A percentile compares a stretch with the other conserved stretches of the same genome.
phyloP scores from a whole-genome alignment of 1,139 yeast genomes.

The Yamadazyma atmosphaerica region DNA sequence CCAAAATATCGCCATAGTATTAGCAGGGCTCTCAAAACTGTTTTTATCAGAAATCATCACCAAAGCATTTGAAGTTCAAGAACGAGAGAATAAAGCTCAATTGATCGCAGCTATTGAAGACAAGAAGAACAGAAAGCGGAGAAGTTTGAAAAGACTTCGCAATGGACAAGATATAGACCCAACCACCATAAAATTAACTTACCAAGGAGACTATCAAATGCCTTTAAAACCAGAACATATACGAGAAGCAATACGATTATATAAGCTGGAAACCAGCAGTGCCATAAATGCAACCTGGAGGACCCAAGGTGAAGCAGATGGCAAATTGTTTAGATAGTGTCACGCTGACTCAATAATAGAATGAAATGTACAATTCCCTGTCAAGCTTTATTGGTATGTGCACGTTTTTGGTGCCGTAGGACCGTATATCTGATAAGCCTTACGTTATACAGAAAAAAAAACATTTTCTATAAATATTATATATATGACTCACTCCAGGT shows the following conservation, averaged over 20 bases:
- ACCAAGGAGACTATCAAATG: conserved; percentile 45
- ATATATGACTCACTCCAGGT: background rate
- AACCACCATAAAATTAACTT: conserved; percentile 29
- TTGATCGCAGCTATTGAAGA: conserved; percentile 37
- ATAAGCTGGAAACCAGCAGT: conserved; percentile 66
- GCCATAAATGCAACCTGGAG: conserved; percentile 65
- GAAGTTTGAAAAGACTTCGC: conserved; percentile 28
- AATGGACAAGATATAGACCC: conserved; percentile 28
- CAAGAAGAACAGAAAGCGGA: conserved; percentile 34
- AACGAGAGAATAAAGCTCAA: conserved; percentile 50
- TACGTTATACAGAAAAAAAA: too few relatives aligned
- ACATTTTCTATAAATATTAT: too few relatives aligned
- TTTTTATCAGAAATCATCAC: conserved; percentile 88
- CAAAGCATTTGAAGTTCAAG: conserved; percentile 69
- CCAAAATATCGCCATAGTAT: conserved; percentile 74
- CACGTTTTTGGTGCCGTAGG: background rate
- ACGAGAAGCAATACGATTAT: conserved; percentile 84
- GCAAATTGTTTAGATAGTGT: conserved; percentile 57
- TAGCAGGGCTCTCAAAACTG: conserved; percentile 87
- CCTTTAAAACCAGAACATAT: conserved; percentile 85
- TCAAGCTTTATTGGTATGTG: background rate
- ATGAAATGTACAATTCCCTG: too few relatives aligned
- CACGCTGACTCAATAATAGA: too few relatives aligned
- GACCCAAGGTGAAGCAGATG: conserved; percentile 73
- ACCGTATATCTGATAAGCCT: too few relatives aligned